Evolutionary conservation across 208 protist genomes (phyloP).

Genomic region (Borovskyia barvae): DNA sequence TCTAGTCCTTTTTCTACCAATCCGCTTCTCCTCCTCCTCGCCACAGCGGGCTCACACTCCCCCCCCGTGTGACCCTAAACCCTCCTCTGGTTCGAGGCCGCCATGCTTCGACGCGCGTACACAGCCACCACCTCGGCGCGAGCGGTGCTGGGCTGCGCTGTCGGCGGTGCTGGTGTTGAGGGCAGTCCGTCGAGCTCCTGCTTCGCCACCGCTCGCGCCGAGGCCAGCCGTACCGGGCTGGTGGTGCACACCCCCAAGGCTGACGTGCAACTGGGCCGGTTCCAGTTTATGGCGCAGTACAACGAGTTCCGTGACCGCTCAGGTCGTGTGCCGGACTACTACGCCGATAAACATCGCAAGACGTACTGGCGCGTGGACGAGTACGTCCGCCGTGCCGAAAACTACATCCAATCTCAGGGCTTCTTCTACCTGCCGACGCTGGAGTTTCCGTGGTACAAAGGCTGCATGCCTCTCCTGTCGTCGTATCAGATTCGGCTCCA

Average conservation of each 20-base stretch:
- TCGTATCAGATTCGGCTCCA: constrained; percentile 90
- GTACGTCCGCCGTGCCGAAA: constrained; percentile 81
- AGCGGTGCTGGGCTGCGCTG: constrained; percentile 12
- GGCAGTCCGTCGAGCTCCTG: too few relatives aligned
- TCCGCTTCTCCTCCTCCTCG: too few relatives aligned
- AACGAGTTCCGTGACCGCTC: constrained; percentile 86
- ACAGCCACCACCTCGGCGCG: constrained; percentile 1
- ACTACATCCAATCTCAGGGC: constrained; percentile 73
- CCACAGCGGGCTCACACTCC: too few relatives aligned
- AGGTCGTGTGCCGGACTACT: constrained; percentile 79
- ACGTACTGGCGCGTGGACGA: constrained; percentile 91
- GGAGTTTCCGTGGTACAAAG: constrained; percentile 90
- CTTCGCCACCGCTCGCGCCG: constrained; percentile 2
- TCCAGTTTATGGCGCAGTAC: constrained; percentile 84
- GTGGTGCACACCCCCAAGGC: constrained; percentile 83
- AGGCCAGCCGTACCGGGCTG: constrained; percentile 15
- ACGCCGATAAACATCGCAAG: constrained; percentile 76
- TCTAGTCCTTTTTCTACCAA: too few relatives aligned
- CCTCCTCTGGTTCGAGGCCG: too few relatives aligned
- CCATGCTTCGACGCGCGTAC: constrained; percentile 36
- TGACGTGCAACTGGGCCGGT: constrained; percentile 69
- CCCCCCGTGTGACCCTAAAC: too few relatives aligned
- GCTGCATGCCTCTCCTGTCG: constrained; percentile 83
- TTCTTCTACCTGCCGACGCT: constrained; percentile 91
- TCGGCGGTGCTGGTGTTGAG: constrained; percentile 3